These are phyloP conservation scores for Dorcoceras hygrometricum DNA, from an alignment of 257 asterid species.

Conservation along the genomic window DNA sequence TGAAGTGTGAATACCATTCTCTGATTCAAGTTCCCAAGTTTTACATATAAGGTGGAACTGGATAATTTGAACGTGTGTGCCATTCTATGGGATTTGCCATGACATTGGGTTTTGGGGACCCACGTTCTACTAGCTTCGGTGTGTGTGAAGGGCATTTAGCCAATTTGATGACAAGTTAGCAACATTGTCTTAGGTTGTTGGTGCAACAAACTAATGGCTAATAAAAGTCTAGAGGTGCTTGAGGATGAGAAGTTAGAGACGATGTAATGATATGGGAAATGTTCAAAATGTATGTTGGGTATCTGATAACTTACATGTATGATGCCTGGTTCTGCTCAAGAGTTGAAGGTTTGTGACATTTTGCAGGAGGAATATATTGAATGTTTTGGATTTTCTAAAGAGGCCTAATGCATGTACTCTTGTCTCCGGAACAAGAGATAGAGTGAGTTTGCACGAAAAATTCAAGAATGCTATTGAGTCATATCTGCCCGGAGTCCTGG, in stretches of 20 bases:
- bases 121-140: no score
- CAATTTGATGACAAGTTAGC: no score
- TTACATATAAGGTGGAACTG: neutral
- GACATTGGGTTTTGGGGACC: no score
- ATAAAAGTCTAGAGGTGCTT: neutral
- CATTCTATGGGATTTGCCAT: no score
- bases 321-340: conserved; percentile 9
- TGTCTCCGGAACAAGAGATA: conserved; percentile 88
- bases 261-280: neutral
- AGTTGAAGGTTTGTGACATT: conserved; percentile 11
- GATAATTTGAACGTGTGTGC: neutral
- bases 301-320: neutral
- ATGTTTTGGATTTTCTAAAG: conserved; percentile 77
- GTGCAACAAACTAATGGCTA: neutral
- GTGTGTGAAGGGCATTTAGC: no score
- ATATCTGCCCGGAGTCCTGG: conserved; percentile 68
- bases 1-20: neutral
- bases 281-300: neutral
- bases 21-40: neutral
- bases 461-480: conserved; percentile 65
- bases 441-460: conserved; percentile 72
- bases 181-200: no score
- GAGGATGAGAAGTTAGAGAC: neutral
- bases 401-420: conserved; percentile 84
- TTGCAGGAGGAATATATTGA: conserved; percentile 83